Conservation (phyloP, 306 rosid species). For the Dalbergia cultrata region DNA sequence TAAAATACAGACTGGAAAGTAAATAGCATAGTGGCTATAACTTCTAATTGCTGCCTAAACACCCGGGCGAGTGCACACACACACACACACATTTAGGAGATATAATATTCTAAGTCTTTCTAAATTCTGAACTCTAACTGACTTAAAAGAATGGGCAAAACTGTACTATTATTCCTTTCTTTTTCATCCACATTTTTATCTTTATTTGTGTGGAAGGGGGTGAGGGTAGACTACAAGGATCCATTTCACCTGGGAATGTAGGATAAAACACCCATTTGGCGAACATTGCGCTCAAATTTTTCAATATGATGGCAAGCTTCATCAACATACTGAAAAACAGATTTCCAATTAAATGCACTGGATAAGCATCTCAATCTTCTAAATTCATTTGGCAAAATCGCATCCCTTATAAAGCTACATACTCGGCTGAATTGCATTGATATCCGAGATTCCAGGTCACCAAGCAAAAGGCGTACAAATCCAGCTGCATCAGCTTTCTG, state of each 20-base stretch:
- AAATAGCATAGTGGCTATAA: constrained; percentile 2
- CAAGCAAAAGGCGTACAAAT: constrained; percentile 89
- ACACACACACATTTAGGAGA: neutral
- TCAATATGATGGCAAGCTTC: constrained; percentile 97
- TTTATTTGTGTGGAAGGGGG: neutral
- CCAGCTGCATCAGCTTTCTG: constrained; percentile 97
- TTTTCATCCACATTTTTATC: neutral
- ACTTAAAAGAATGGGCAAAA: constrained; percentile 9
- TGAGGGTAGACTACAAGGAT: constrained; percentile 32
- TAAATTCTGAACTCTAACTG: constrained; percentile 25
- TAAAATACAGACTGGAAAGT: constrained; percentile 2
- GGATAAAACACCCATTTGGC: constrained; percentile 82
- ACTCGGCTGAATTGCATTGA: constrained; percentile 85
- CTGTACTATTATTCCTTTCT: constrained; percentile 4
- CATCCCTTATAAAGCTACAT: constrained; percentile 49
- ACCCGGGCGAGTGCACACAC: neutral
- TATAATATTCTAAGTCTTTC: constrained; percentile 30
- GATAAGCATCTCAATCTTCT: constrained; percentile 42
- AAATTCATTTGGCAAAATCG: constrained; percentile 33
- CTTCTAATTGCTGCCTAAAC: constrained; percentile 2
- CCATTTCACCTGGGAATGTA: constrained; percentile 84
- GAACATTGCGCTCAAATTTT: constrained; percentile 83
- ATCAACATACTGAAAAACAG: constrained; percentile 79
- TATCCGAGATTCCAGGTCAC: constrained; percentile 83
- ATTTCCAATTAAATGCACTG: constrained; percentile 36